Evolutionary conservation across 1,139 yeast species (phyloP), one percentile per base, ranked within the genome.

Genomic region (Pneumocystis sp.): DNA sequence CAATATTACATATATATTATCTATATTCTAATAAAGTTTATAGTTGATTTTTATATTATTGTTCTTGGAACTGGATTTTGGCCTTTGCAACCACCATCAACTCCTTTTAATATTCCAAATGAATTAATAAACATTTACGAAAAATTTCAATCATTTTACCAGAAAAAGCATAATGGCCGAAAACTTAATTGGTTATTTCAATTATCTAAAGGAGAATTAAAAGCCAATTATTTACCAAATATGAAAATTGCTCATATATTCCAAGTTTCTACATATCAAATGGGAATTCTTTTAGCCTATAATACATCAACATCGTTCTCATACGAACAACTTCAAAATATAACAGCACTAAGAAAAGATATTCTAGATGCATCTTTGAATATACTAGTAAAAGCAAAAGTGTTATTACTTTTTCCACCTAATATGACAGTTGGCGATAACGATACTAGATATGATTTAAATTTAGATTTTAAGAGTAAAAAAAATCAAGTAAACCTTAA

Each of bases 121-220:
- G 89, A 85, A 70, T 79, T 95, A 69, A 76, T 79, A 66, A 79
- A 80, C 50, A 83, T 95, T 1, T 84, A 87, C 71, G 83, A 85
- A 64, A 82, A 83, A 67, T 85, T 93, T 66, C 84, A 84, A 67
- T 80, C 81, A 61, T 81, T 87, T 68, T 95, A 93, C 74, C 81
- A 83, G 63, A 78, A 81, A 62, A 87, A 87, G 72, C 97, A 93
- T 74, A 83, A 81, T 68, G 97, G 97, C 17, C 82, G 98, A 74
- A 85, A 89, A 70, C 82, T 95, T 72, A 87, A 88, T 73, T 95
- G 98, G 98, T 81, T 93, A 67, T 95, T 97, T 97, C 88, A 89
- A 71, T 85, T 89, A 73, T 89, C 96, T 61, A 87, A 95, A 75
- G 95, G 96, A 69, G 99, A 95, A 74, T 77, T 95, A 65, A 87